Conservation (phyloP, 2,329 filamentous ascomycete species). For the Aspergillus melleus region DNA sequence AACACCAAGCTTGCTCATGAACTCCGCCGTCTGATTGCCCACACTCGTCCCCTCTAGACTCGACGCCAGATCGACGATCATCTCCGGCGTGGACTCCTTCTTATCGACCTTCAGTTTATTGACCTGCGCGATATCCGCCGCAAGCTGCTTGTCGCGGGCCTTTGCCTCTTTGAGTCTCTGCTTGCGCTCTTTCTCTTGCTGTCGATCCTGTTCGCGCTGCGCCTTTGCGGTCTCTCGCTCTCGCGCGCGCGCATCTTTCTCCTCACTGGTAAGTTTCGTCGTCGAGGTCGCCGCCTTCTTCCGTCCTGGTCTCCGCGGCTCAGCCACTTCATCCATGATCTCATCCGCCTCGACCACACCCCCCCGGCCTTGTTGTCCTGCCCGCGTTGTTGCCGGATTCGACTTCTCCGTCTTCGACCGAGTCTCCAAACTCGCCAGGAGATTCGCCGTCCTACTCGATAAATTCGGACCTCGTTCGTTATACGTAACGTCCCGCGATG, state of each 20-base stretch:
- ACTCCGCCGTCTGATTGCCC: constrained; percentile 45
- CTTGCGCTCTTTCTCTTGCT: constrained; percentile 55
- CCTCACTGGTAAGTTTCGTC: constrained; percentile 24
- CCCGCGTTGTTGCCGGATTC: constrained; percentile 1
- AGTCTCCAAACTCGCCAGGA: constrained; percentile 37
- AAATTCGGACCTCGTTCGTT: constrained; percentile 24
- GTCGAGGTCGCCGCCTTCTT: constrained; percentile 48
- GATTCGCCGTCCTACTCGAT: constrained; percentile 42
- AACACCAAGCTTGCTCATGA: constrained; percentile 44
- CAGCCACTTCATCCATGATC: constrained; percentile 43
- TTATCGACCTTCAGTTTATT: constrained; percentile 74
- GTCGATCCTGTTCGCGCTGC: constrained; percentile 56
- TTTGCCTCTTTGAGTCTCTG: constrained; percentile 55
- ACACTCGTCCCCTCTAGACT: constrained; percentile 52
- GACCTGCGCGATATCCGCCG: constrained; percentile 67
- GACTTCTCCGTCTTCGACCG: constrained; percentile 7
- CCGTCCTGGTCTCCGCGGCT: constrained; percentile 39
- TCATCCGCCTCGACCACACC: constrained; percentile 11
- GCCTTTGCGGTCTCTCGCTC: constrained; percentile 53
- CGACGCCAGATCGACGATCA: constrained; percentile 70
- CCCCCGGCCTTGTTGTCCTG: background rate
- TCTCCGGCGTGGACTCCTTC: constrained; percentile 70
- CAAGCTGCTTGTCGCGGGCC: constrained; percentile 62
- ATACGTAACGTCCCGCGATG: constrained; percentile 9
- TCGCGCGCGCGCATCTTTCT: constrained; percentile 50